These are phyloP conservation scores for Colletotrichum tropicale DNA, from an alignment of 2,329 filamentous ascomycete species.

Conservation along the genomic window DNA sequence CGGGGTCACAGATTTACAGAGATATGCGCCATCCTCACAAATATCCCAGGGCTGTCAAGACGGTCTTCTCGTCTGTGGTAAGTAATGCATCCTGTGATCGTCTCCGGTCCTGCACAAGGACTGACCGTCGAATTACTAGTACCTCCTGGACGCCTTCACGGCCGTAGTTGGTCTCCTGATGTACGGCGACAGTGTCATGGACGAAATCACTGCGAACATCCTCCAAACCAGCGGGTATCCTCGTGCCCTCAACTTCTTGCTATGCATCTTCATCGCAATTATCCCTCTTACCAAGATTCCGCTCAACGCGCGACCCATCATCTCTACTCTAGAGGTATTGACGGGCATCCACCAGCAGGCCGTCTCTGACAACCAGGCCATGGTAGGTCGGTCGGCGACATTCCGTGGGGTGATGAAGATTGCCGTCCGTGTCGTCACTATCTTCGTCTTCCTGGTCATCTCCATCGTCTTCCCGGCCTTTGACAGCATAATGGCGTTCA, in stretches of 20 bases:
- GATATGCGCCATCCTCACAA: slow-evolving; percentile 79
- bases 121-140: slow-evolving; percentile 47
- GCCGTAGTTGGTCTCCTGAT: slow-evolving; percentile 87
- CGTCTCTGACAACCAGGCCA: slow-evolving; percentile 48
- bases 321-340: slow-evolving; percentile 81
- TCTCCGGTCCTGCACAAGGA: not conserved
- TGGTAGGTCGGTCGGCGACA: slow-evolving; percentile 59
- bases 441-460: slow-evolving; percentile 76
- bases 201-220: slow-evolving; percentile 92
- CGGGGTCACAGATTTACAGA: slow-evolving; percentile 56
- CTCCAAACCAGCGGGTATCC: slow-evolving; percentile 79
- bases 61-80: slow-evolving; percentile 86
- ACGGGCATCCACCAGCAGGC: slow-evolving; percentile 68
- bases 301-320: slow-evolving; percentile 84
- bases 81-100: slow-evolving; percentile 29
- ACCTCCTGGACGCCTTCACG: slow-evolving; percentile 79
- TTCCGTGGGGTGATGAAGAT: slow-evolving; percentile 64
- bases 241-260: slow-evolving; percentile 71
- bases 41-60: slow-evolving; percentile 74
- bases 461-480: slow-evolving; percentile 76
- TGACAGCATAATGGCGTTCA: slow-evolving; percentile 88
- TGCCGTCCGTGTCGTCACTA: slow-evolving; percentile 66
- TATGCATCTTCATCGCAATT: slow-evolving; percentile 87
- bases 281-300: slow-evolving; percentile 97
- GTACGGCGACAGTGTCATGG: slow-evolving; percentile 89